Conservation (phyloP, 2,329 filamentous ascomycete genomes). For the Helotiales sp. region DNA sequence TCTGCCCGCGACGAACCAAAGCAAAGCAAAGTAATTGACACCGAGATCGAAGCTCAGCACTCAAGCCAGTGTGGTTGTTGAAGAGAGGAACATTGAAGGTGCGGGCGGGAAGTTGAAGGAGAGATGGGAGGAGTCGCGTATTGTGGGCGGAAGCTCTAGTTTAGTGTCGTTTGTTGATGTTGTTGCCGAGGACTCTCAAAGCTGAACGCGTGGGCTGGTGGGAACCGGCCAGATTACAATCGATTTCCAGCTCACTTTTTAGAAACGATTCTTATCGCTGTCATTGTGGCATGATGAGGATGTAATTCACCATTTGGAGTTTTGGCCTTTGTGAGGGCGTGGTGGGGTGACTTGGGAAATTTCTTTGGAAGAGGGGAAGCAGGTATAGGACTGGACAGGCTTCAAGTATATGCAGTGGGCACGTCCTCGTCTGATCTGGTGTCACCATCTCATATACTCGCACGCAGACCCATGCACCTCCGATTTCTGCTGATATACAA, state of each 20-base stretch:
- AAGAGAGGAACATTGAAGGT: not conserved
- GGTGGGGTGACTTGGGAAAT: not conserved
- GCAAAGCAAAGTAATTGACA: not conserved
- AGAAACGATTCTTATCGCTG: not conserved
- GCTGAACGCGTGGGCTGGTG: not conserved
- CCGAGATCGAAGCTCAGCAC: not conserved
- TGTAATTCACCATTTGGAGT: not conserved
- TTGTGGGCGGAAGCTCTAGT: not conserved
- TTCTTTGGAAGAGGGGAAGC: not conserved
- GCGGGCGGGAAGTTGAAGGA: not conserved
- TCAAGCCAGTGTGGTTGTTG: not conserved
- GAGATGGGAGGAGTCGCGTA: not conserved
- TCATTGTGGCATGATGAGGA: not conserved
- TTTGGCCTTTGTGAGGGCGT: not conserved
- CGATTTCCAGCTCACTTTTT: not conserved
- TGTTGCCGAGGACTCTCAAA: not conserved
- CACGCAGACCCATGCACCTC: not conserved
- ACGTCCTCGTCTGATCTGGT: not conserved
- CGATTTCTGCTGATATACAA: not conserved
- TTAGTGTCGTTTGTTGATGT: not conserved
- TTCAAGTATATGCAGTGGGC: not conserved
- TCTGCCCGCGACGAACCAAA: not conserved
- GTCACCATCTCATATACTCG: not conserved
- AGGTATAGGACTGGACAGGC: not conserved
- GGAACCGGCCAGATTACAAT: not conserved